These are phyloP conservation scores for Scedosporium aurantiacum DNA, from an alignment of 2,329 filamentous ascomycete species.

Conservation along the genomic window DNA sequence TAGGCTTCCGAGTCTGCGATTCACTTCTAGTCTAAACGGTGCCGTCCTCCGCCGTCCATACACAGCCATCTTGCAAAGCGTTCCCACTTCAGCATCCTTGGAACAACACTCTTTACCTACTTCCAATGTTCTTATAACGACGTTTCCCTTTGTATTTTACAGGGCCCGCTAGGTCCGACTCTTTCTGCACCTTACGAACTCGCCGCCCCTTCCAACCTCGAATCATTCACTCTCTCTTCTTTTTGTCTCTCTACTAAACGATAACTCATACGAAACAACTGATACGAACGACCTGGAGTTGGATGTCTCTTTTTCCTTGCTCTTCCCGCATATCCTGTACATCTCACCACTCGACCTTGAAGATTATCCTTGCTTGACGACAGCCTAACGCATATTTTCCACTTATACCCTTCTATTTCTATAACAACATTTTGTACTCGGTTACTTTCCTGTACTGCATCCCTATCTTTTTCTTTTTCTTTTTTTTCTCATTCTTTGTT, in stretches of 20 bases:
- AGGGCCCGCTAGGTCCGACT: conserved; percentile 18
- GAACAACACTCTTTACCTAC: not conserved
- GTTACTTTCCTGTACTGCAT: conserved; percentile 2
- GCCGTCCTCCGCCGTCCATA: conserved; percentile 2
- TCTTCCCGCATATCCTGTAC: conserved; percentile 8
- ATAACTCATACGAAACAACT: conserved; percentile 3
- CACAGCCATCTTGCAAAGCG: not conserved
- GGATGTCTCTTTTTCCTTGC: conserved; percentile 9
- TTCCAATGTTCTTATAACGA: conserved; percentile 33
- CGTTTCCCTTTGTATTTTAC: conserved; percentile 21
- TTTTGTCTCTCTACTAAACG: conserved; percentile 6
- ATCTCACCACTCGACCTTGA: conserved; percentile 15
- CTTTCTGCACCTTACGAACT: conserved; percentile 11
- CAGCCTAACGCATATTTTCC: conserved; percentile 13
- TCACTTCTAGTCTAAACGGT: not conserved
- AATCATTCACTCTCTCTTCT: conserved; percentile 10
- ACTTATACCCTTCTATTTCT: conserved; percentile 15
- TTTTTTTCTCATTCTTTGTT: not conserved
- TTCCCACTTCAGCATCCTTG: not conserved
- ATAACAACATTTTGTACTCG: conserved; percentile 10
- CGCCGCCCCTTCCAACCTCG: conserved; percentile 10
- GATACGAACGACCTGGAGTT: conserved; percentile 9
- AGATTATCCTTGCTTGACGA: conserved; percentile 1
- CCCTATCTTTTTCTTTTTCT: too few relatives aligned
- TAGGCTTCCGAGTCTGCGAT: not conserved